phyloP scores from a whole-genome alignment of 306 rosid genomes.

The Canavalia gladiata region DNA sequence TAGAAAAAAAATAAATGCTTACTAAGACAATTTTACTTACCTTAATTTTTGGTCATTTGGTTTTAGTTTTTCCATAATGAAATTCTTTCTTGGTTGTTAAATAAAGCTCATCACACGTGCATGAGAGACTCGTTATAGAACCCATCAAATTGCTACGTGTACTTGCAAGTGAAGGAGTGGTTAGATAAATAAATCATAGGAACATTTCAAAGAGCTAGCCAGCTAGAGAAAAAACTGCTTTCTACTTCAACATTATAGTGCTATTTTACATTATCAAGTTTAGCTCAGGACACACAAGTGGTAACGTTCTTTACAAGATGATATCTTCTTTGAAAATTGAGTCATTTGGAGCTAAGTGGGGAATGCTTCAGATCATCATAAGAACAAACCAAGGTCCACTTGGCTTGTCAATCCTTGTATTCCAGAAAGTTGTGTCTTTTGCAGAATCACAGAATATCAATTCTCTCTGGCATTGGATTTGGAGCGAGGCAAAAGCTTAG shows the following conservation, averaged over 20 bases:
- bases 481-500: constrained; percentile 24
- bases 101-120: background rate
- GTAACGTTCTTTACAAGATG: constrained; percentile 5
- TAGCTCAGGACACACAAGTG: constrained; percentile 12
- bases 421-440: constrained; percentile 44
- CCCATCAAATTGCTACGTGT: background rate
- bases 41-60: background rate
- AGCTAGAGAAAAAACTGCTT: background rate
- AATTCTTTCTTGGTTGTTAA: background rate
- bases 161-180: background rate
- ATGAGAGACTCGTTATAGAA: constrained; percentile 9
- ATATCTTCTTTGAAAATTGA: constrained; percentile 33
- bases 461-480: constrained; percentile 35
- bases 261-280: constrained; percentile 8
- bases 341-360: constrained; percentile 38
- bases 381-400: constrained; percentile 42
- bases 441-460: constrained; percentile 36
- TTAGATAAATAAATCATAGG: background rate
- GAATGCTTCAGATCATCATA: constrained; percentile 31
- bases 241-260: background rate
- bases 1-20: background rate
- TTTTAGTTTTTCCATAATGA: background rate
- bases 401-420: constrained; percentile 47
- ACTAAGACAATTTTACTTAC: background rate
- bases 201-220: background rate